Percentiles rank a stretch among this genome's conserved stretches.
These are phyloP conservation scores for Vaccinium darrowii DNA, from an alignment of 148 eudicot species.

Conservation along the genomic window DNA sequence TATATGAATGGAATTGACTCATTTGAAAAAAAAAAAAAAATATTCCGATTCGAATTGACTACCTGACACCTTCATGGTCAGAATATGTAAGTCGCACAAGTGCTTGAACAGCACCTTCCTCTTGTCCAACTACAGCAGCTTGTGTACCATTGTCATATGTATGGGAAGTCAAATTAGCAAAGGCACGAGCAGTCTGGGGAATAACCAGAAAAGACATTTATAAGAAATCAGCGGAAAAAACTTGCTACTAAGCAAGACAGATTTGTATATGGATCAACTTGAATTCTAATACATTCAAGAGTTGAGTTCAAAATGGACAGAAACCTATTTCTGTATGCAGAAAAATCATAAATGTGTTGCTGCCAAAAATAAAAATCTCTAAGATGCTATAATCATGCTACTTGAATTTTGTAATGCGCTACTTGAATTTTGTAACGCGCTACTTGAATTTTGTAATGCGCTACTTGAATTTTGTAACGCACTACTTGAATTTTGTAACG, in stretches of 20 bases:
- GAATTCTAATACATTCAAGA: not conserved
- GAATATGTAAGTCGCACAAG: slow-evolving; percentile 80
- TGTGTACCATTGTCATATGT: slow-evolving; percentile 82
- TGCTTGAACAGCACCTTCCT: slow-evolving; percentile 92
- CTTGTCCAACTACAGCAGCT: slow-evolving; percentile 82
- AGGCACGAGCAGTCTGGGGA: slow-evolving; percentile 88
- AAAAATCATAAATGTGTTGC: not conserved
- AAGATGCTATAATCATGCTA: not conserved
- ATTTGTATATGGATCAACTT: not conserved
- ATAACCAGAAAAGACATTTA: slow-evolving; percentile 11
- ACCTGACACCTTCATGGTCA: slow-evolving; percentile 92
- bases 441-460: no score
- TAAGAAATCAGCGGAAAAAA: slow-evolving; percentile 8
- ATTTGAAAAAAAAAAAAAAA: not conserved
- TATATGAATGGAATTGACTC: no score
- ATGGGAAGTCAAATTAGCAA: slow-evolving; percentile 93
- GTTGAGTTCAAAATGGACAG: not conserved
- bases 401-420: no score
- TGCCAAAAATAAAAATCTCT: not conserved
- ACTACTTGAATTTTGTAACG: no score
- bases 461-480: no score
- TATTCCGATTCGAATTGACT: slow-evolving; percentile 11
- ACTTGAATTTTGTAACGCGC: no score
- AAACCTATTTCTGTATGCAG: not conserved
- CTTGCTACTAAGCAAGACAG: not conserved